Evolutionary conservation across 225 moss, liverwort and hornwort genomes (phyloP).

Genomic region (Bryoerythrophyllum caledonicum): DNA sequence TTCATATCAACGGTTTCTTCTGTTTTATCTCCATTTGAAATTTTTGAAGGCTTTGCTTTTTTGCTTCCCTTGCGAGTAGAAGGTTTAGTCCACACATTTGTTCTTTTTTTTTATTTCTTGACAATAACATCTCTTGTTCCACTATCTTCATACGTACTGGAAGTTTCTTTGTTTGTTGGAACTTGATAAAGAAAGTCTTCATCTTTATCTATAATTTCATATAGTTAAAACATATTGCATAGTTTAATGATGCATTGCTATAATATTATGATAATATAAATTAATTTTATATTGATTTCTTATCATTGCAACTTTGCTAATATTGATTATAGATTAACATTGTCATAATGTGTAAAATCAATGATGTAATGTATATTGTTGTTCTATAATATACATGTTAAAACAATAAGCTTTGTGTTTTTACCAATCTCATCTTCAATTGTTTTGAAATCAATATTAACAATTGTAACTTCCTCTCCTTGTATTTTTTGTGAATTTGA

Average conservation of each 20-base stretch:
- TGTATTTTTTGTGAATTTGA: neutral
- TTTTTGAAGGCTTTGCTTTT: conserved; percentile 42
- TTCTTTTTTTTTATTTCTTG: conserved; percentile 58
- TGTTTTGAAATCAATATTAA: neutral
- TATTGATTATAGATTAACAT: fast-evolving
- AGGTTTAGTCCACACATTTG: conserved; percentile 81
- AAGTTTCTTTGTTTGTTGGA: conserved; percentile 39
- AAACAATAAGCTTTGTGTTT: fast-evolving
- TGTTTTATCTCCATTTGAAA: conserved; percentile 37
- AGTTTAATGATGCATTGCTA: neutral
- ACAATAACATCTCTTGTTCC: conserved; percentile 39
- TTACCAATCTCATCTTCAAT: conserved; percentile 27
- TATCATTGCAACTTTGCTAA: neutral
- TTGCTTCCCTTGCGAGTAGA: conserved; percentile 67
- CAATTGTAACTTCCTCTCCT: neutral
- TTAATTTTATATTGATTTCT: neutral
- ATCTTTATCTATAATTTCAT: conserved; percentile 9
- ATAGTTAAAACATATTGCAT: no score
- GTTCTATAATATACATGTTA: no score
- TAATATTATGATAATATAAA: neutral
- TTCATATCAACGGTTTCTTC: conserved; percentile 50
- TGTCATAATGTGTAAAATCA: neutral
- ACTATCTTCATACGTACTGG: conserved; percentile 33
- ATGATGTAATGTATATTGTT: no score
- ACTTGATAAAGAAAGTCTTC: conserved; percentile 7